These are phyloP conservation scores for Zymoseptoria pseudotritici DNA, from an alignment of 2,329 filamentous ascomycete genomes.

Conservation along the genomic window DNA sequence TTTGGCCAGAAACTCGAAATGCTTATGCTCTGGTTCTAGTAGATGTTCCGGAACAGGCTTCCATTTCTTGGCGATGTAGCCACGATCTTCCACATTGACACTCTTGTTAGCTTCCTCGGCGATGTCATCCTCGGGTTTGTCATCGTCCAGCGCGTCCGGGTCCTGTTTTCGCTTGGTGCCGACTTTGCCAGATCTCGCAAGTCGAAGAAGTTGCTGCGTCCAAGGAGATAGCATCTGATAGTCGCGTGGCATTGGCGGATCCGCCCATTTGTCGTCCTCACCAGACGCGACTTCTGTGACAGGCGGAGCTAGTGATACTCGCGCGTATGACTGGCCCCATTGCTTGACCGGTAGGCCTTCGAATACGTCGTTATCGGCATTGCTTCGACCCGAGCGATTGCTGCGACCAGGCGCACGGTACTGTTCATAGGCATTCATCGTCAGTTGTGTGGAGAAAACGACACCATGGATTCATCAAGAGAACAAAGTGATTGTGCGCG, in stretches of 20 bases:
- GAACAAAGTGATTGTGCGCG: no score
- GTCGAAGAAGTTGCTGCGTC: conserved; percentile 74
- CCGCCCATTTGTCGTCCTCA: conserved; percentile 62
- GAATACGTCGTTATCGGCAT: conserved; percentile 58
- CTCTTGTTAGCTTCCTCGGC: conserved; percentile 36
- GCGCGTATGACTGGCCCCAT: conserved; percentile 58
- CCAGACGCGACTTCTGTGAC: conserved; percentile 17
- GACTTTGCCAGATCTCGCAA: conserved; percentile 62
- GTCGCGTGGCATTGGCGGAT: conserved; percentile 84
- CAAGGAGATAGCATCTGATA: conserved; percentile 68
- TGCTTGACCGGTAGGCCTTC: conserved; percentile 80
- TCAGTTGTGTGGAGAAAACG: conserved; percentile 1
- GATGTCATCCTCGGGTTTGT: conserved; percentile 40
- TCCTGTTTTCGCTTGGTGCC: conserved; percentile 57
- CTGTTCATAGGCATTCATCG: conserved; percentile 30
- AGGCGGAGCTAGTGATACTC: conserved; percentile 27
- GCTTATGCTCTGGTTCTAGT: conserved; percentile 52
- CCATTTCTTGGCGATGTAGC: conserved; percentile 53
- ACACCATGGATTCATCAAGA: no score
- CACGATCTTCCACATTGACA: conserved; percentile 34
- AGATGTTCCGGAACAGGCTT: conserved; percentile 48
- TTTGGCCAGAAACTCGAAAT: conserved; percentile 50
- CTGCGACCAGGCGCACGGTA: conserved; percentile 51
- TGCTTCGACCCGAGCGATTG: conserved; percentile 50
- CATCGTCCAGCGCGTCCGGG: conserved; percentile 49